Evolutionary conservation across 805 yeast species (phyloP), one percentile per base, ranked within the genome.

Genomic region (Metschnikowia cerradonensis): DNA sequence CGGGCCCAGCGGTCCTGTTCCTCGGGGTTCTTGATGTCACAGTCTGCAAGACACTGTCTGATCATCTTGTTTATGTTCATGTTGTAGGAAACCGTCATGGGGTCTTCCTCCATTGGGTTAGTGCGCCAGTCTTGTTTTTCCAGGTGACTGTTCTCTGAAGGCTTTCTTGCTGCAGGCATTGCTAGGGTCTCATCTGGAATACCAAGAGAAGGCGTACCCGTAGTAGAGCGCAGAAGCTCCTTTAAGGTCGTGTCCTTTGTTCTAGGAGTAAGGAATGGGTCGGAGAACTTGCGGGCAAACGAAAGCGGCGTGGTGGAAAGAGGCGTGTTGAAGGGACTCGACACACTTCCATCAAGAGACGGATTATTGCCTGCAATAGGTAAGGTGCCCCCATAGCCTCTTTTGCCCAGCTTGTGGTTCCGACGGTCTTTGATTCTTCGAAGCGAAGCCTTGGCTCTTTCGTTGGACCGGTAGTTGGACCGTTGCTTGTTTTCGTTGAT

Each of bases 391-490:
- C 53, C 52, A 6, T 47, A 48, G 6, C 64, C 57, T 45, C 64
- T 67, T 48, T 69, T 58, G 2, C 58, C 51, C 38, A 62, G 58
- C 57, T 77, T 80, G 52, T 82, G 77, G 62, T 77, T 77, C 48
- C 88, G 67, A 52, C 88, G 71, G 39, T 80, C 79, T 51, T 78
- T 73, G 76, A 83, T 83, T 63, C 89, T 69, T 50, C 79, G 73
- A 17, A 83, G 60, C 0, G 88, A 82, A 0, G 88, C 87, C 58
- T 82, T 83, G 0, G 88, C 88, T 56, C 88, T 69, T 55, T 81
- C 87, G 35, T 74, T 70, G 1, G 86, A 80, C 48, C 83, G 51
- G 33, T 32, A 47, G 17, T 53, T 57, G 4, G 62, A 55, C 19
- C 60, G 46, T 42, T 45, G 56, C 22, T 48, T 55, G 39, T 50